phyloP scores from a whole-genome alignment of 345 rosid species.

The Streptanthus diversifolius region DNA sequence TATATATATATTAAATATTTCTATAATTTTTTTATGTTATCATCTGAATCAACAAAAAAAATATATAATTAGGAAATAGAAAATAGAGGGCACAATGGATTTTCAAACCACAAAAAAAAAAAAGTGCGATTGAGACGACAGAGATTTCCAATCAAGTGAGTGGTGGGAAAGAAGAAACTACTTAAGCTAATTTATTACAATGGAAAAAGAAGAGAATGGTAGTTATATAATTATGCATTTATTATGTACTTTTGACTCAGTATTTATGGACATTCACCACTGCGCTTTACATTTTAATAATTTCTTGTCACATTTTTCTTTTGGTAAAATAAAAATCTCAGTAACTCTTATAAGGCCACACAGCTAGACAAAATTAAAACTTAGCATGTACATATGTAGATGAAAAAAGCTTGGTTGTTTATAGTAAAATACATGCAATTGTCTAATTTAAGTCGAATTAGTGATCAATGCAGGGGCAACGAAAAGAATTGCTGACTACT shows the following conservation, averaged over 20 bases:
- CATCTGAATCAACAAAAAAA: not conserved
- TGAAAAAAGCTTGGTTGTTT: not conserved
- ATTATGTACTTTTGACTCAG: conserved; percentile 29
- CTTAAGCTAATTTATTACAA: conserved; percentile 31
- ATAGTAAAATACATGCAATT: not conserved
- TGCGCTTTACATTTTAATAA: conserved; percentile 2
- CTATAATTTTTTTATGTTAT: not conserved
- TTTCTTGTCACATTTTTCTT: not conserved
- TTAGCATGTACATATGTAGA: not conserved
- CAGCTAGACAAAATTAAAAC: not conserved
- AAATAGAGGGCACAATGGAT: not conserved
- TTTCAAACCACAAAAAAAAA: not conserved
- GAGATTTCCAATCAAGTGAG: conserved; percentile 19
- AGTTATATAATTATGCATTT: conserved; percentile 26
- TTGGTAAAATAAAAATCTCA: not conserved
- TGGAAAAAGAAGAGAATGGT: conserved; percentile 2
- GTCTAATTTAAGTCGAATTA: not conserved
- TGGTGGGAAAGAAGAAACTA: conserved; percentile 29
- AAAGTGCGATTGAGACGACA: not conserved
- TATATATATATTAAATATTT: not conserved
- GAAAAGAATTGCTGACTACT: not conserved
- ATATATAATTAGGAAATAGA: not conserved
- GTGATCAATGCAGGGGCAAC: not conserved
- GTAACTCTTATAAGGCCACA: not conserved
- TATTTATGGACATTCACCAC: conserved; percentile 28